Conservation (phyloP, 768 basidiomycete species). For the Termitomyces sp. region DNA sequence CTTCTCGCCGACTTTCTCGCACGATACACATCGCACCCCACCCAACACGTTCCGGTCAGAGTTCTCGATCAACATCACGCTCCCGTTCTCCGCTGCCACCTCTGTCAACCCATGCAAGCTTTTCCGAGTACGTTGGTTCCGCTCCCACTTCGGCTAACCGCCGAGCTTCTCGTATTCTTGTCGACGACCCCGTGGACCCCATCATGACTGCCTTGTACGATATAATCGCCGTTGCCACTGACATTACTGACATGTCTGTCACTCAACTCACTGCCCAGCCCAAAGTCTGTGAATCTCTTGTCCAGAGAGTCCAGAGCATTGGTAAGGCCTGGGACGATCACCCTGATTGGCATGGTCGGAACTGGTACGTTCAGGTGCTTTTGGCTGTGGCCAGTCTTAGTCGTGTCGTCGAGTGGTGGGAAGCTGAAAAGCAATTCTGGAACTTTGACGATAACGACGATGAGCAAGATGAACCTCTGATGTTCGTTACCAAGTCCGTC, state of each 20-base stretch:
- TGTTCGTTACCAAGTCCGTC: conserved; percentile 90
- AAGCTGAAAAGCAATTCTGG: conserved; percentile 99
- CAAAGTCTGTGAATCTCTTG: conserved; percentile 81
- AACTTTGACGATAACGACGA: conserved; percentile 93
- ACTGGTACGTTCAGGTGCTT: conserved; percentile 97
- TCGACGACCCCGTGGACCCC: conserved; percentile 85
- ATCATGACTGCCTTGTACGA: conserved; percentile 91
- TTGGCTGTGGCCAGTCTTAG: conserved; percentile 94
- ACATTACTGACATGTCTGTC: conserved; percentile 88
- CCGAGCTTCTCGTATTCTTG: conserved; percentile 77
- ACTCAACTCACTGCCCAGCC: conserved; percentile 83
- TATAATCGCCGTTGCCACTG: conserved; percentile 90
- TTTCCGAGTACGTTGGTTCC: conserved; percentile 50
- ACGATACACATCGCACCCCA: conserved; percentile 75
- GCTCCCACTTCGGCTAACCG: conserved; percentile 54
- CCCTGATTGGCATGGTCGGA: conserved; percentile 95
- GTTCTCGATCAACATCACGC: conserved; percentile 92
- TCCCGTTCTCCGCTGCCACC: conserved; percentile 91
- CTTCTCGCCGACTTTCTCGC: conserved; percentile 82
- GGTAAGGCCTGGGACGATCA: conserved; percentile 97
- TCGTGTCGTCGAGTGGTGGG: conserved; percentile 99
- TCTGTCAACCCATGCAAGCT: conserved; percentile 59
- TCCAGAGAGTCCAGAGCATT: conserved; percentile 87
- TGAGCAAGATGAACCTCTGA: conserved; percentile 86
- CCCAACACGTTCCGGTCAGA: conserved; percentile 69